Evolutionary conservation across 345 rosid genomes (phyloP).

Genomic region (Cardamine occulta): DNA sequence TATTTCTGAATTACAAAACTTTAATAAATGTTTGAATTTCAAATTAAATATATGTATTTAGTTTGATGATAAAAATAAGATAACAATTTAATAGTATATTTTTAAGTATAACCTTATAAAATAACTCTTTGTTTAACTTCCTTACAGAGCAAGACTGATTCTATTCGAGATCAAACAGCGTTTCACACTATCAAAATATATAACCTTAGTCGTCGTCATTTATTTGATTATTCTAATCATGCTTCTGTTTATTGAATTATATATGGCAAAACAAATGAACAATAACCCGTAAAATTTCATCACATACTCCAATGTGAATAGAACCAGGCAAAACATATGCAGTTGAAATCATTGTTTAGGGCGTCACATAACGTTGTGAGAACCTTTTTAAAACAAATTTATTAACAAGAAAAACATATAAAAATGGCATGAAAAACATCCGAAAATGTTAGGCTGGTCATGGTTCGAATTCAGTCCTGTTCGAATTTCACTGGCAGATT

Average conservation of each 20-base stretch:
- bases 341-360: background rate
- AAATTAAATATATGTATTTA: background rate
- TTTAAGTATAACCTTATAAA: too few species aligned
- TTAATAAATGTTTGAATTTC: background rate
- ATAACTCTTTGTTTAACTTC: background rate
- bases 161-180: background rate
- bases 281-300: background rate
- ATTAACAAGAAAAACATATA: background rate
- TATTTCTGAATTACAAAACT: background rate
- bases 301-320: background rate
- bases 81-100: background rate
- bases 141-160: background rate
- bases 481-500: background rate
- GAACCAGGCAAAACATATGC: background rate
- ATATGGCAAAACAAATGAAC: background rate
- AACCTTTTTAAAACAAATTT: background rate
- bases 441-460: background rate
- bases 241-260: background rate
- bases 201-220: too few species aligned
- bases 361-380: background rate
- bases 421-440: background rate
- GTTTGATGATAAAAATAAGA: background rate
- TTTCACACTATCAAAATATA: too few species aligned
- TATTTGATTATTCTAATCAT: background rate
- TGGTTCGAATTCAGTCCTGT: background rate